Base-by-base conservation (phyloP, 129 eudicot genomes). In the Mikania micrantha region DNA sequence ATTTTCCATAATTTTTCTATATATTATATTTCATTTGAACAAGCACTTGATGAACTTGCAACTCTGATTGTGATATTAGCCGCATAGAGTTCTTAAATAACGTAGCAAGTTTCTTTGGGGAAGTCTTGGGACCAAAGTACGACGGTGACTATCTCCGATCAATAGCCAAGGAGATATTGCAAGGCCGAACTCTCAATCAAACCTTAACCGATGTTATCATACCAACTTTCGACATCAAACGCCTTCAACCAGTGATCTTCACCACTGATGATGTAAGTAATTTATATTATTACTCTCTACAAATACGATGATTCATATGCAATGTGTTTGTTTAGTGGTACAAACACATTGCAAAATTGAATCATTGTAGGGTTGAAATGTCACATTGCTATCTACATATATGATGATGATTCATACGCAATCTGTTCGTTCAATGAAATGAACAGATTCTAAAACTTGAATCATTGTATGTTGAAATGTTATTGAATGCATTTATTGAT, bases 201-300 rank as follows among this genome's bases (percentile, higher is more conserved):
- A 74, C 83, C 8, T 0, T 77, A 63, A 84, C 88, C 0, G 73
- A 70, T 48, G 76, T 84, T 5, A 83, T 84, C 53, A 66, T 84
- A 57, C 85, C 88, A 66, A 61, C 85, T 28, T 84, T 80, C 34
- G 88, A 84, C 80, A 77, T 84, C 78, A 80, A 31, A 60, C 74
- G 70, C 40, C 88, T 80, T 61, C 88, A 84, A n/a, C 88, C 88
- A 2, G 58, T 68, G 7, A 66, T 82, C 72, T 82, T 82, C 75
- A 45, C 80, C 27, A 78, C 86, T 9, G 78, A 70, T 17, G 80
- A 78, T 70, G 86, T 81, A 61, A 68, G 21, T 22, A 2, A 38
- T 35, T 10, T 17, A 28, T 27, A 2, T n/a, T n/a, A 31, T 69
- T 59, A 5, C 16, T 40, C 13, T 35, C 9, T 17, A 17, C 15